Evolutionary conservation across 2,329 filamentous ascomycete genomes (phyloP).

Genomic region (Sphaerulina vaccinii): DNA sequence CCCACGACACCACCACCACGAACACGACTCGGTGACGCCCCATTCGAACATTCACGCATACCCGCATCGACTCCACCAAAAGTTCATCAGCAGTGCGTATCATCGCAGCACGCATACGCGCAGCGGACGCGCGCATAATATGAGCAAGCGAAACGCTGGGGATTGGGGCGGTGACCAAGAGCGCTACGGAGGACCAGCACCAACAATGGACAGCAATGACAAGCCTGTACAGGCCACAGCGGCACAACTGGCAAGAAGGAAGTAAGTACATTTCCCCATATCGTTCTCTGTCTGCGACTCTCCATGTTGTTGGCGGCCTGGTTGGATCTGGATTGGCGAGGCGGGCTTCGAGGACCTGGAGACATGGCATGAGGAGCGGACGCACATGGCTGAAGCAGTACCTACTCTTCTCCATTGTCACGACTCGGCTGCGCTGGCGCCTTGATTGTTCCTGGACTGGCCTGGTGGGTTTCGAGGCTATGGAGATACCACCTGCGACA

Average conservation of each 20-base stretch:
- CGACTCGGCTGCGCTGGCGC: too few species aligned
- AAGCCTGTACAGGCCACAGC: constrained; percentile 35
- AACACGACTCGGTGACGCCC: constrained; percentile 18
- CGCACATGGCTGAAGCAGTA: too few species aligned
- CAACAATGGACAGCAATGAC: constrained; percentile 24
- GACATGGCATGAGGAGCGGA: too few species aligned
- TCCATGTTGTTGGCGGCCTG: neutral
- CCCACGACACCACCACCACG: constrained; percentile 13
- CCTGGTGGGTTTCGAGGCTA: neutral
- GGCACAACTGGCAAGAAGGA: constrained; percentile 38
- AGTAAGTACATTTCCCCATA: constrained; percentile 32
- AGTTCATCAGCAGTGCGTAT: constrained; percentile 9
- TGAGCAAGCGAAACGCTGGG: constrained; percentile 35
- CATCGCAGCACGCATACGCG: constrained; percentile 9
- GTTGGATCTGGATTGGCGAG: neutral
- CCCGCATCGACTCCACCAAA: constrained; percentile 10
- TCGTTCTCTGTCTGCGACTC: constrained; percentile 3
- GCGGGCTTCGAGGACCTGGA: neutral
- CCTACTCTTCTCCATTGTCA: too few species aligned
- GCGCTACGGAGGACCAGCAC: constrained; percentile 28
- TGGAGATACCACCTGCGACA: constrained; percentile 9
- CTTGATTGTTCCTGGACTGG: too few species aligned
- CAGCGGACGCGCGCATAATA: constrained; percentile 21
- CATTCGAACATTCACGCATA: constrained; percentile 9
- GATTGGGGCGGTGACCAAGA: constrained; percentile 31